Conservation (phyloP, 169 alveolate species). For the Plasmodium falciparum region DNA sequence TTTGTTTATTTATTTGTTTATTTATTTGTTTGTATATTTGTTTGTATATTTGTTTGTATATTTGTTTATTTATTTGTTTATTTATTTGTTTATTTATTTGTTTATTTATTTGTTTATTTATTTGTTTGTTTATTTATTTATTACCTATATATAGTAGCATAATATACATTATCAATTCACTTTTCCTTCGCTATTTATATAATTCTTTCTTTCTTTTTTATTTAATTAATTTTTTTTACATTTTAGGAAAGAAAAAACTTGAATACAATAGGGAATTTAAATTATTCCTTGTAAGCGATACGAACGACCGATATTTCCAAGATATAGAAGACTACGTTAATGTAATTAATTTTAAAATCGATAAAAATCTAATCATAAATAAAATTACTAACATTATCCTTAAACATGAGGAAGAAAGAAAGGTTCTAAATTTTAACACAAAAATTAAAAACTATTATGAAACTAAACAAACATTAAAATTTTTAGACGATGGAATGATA, state of each 20-base stretch:
- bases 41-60: too few relatives aligned
- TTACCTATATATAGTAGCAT: background rate
- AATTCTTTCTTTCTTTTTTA: background rate
- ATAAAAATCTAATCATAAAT: slow-evolving; percentile 43
- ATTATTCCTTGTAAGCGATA: slow-evolving; percentile 63
- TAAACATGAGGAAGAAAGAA: slow-evolving; percentile 68
- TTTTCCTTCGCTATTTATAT: background rate
- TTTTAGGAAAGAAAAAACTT: slow-evolving; percentile 47
- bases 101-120: background rate
- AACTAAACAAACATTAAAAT: slow-evolving; percentile 69
- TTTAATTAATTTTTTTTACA: background rate
- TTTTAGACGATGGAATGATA: slow-evolving; percentile 74
- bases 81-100: too few relatives aligned
- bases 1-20: background rate
- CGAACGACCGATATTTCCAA: slow-evolving; percentile 51
- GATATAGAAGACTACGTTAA: slow-evolving; percentile 69
- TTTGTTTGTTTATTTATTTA: background rate
- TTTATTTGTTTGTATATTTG: background rate
- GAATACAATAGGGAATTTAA: slow-evolving; percentile 65
- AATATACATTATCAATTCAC: background rate
- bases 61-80: too few relatives aligned
- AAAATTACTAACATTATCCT: slow-evolving; percentile 49
- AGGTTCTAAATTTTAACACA: slow-evolving; percentile 59
- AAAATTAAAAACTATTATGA: slow-evolving; percentile 67
- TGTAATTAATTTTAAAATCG: slow-evolving; percentile 63